phyloP scores from a whole-genome alignment of 1,284 basidiomycete species.

The Porodaedalea pini region DNA sequence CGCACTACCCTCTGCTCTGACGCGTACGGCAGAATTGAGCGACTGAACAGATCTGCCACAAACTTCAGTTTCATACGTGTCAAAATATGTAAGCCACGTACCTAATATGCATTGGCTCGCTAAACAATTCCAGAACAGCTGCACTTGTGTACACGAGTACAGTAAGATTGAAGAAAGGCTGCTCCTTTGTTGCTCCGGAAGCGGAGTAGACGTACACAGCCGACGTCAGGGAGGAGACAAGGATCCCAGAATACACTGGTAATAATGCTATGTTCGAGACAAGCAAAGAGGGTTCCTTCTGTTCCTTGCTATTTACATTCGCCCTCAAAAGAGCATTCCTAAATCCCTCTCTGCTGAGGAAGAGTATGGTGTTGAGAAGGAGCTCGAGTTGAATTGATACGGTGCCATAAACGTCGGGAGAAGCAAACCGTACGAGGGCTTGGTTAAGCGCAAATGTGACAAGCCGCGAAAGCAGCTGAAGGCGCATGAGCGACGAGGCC shows the following conservation, averaged over 20 bases:
- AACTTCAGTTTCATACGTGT: slow-evolving; percentile 22
- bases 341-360: slow-evolving; percentile 89
- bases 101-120: slow-evolving; percentile 82
- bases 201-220: slow-evolving; percentile 49
- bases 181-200: slow-evolving; percentile 47
- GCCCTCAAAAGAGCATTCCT: slow-evolving; percentile 72
- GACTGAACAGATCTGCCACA: slow-evolving; percentile 59
- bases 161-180: slow-evolving; percentile 63
- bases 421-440: slow-evolving; percentile 76
- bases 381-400: slow-evolving; percentile 86
- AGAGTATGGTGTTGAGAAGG: slow-evolving; percentile 85
- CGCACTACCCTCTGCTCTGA: slow-evolving; percentile 80
- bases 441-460: slow-evolving; percentile 91
- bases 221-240: slow-evolving; percentile 45
- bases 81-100: slow-evolving; percentile 32
- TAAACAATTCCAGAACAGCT: slow-evolving; percentile 71
- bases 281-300: slow-evolving; percentile 21
- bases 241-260: slow-evolving; percentile 56
- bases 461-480: slow-evolving; percentile 81
- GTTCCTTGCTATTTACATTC: slow-evolving; percentile 22
- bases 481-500: slow-evolving; percentile 76
- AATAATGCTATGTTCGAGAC: slow-evolving; percentile 53
- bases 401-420: slow-evolving; percentile 84
- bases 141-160: slow-evolving; percentile 70
- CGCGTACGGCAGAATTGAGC: slow-evolving; percentile 62